phyloP scores from a whole-genome alignment of 2,329 filamentous ascomycete species.

The Fragosphaeria purpurea region DNA sequence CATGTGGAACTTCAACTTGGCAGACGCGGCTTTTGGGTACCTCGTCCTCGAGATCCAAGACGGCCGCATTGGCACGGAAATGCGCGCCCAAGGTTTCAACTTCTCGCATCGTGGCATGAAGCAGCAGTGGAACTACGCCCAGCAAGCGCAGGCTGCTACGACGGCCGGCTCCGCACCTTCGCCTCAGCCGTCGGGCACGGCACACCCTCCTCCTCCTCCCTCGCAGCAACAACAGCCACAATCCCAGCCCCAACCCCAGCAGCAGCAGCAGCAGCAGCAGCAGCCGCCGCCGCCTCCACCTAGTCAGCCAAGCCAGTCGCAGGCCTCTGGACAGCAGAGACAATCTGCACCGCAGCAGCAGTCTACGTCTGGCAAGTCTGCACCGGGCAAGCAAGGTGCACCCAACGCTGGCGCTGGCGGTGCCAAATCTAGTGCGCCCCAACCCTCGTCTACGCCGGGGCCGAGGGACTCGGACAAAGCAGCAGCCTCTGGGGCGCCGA shows the following conservation, averaged over 20 bases:
- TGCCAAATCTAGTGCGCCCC: slow-evolving; percentile 34
- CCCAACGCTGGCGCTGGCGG: slow-evolving; percentile 22
- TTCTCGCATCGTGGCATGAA: slow-evolving; percentile 93
- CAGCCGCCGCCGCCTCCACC: slow-evolving; percentile 7
- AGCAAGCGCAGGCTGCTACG: slow-evolving; percentile 25
- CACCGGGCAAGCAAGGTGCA: slow-evolving; percentile 28
- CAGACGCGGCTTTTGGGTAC: slow-evolving; percentile 94
- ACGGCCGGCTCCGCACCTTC: slow-evolving; percentile 19
- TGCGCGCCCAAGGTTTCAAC: slow-evolving; percentile 98
- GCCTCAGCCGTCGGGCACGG: slow-evolving; percentile 16
- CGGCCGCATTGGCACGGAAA: slow-evolving; percentile 93
- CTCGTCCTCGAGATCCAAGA: slow-evolving; percentile 91
- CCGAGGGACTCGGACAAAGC: slow-evolving; percentile 51
- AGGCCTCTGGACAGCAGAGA: slow-evolving; percentile 17
- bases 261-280: slow-evolving; percentile 16
- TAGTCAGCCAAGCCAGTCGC: no score
- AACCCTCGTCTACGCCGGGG: slow-evolving; percentile 34
- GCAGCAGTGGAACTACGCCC: slow-evolving; percentile 38
- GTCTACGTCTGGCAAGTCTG: slow-evolving; percentile 7
- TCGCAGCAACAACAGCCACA: slow-evolving; percentile 1
- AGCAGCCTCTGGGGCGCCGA: slow-evolving; percentile 32
- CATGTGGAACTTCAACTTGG: slow-evolving; percentile 99
- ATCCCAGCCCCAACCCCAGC: not conserved
- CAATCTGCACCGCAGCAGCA: slow-evolving; percentile 25
- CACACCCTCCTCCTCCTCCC: slow-evolving; percentile 14